A percentile compares a stretch with the other conserved stretches of the same genome.
phyloP scores from a whole-genome alignment of 768 basidiomycete genomes.

The Porpolomopsis calyptriformis region DNA sequence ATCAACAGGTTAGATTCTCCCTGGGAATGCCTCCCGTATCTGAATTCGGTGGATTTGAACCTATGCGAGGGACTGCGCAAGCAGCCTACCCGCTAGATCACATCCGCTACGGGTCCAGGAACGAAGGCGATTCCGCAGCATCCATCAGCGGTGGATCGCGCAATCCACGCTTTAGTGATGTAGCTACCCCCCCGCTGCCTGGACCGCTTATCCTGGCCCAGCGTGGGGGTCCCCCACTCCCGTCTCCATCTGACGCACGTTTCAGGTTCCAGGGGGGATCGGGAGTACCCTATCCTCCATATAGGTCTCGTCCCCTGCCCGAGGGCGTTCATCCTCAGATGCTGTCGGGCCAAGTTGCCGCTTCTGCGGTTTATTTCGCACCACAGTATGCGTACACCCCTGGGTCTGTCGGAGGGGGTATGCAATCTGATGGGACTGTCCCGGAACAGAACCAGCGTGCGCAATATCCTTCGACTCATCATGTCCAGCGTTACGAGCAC shows the following conservation, averaged over 20 bases:
- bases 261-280: background rate
- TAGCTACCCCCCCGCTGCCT: background rate
- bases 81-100: slow-evolving; percentile 18
- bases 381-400: too few species aligned
- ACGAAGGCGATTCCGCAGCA: slow-evolving; percentile 13
- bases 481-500: too few species aligned
- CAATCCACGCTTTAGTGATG: background rate
- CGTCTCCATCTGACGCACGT: background rate
- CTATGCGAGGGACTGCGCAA: slow-evolving; percentile 17
- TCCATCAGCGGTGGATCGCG: background rate
- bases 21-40: slow-evolving; percentile 15
- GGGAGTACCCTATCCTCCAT: background rate
- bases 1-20: slow-evolving; percentile 6
- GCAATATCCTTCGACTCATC: too few species aligned
- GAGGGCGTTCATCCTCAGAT: too few species aligned
- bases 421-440: too few species aligned
- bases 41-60: slow-evolving; percentile 21
- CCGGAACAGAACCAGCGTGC: too few species aligned
- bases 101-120: slow-evolving; percentile 21
- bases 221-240: background rate
- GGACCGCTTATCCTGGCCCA: background rate
- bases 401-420: too few species aligned
- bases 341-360: too few species aligned
- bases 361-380: too few species aligned
- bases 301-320: background rate